Evolutionary conservation across 1,284 basidiomycete genomes (phyloP).

Genomic region (Pseudozyma thailandica): DNA sequence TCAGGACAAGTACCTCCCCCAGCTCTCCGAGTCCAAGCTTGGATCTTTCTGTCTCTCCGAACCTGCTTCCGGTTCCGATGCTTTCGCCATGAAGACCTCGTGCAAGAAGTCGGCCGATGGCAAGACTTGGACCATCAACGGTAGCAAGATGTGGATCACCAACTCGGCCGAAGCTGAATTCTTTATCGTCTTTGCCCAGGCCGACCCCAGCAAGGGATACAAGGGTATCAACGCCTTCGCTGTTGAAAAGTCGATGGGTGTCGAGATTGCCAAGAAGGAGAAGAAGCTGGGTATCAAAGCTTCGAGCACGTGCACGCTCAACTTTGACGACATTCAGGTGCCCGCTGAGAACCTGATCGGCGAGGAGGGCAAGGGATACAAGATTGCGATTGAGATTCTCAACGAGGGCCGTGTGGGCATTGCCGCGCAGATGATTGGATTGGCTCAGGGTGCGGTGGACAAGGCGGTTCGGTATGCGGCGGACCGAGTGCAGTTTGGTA

Average conservation of each 20-base stretch:
- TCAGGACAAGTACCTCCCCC: slow-evolving; percentile 88
- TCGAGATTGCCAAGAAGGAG: slow-evolving; percentile 98
- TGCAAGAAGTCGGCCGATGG: slow-evolving; percentile 81
- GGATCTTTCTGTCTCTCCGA: slow-evolving; percentile 97
- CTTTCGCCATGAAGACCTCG: slow-evolving; percentile 94
- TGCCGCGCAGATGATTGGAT: slow-evolving; percentile 83
- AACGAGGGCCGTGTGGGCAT: slow-evolving; percentile 98
- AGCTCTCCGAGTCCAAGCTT: slow-evolving; percentile 81
- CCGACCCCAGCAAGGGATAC: slow-evolving; percentile 94
- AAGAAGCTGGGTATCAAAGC: slow-evolving; percentile 97
- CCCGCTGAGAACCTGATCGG: slow-evolving; percentile 94
- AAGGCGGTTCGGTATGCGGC: slow-evolving; percentile 92
- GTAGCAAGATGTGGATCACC: slow-evolving; percentile 99
- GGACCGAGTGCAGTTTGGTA: slow-evolving; percentile 91
- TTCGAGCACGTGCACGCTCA: slow-evolving; percentile 94
- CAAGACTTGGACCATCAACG: slow-evolving; percentile 81
- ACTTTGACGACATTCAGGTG: slow-evolving; percentile 93
- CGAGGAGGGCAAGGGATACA: slow-evolving; percentile 93
- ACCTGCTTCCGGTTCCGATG: slow-evolving; percentile 91
- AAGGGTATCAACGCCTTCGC: slow-evolving; percentile 99
- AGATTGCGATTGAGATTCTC: slow-evolving; percentile 92
- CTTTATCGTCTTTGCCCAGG: slow-evolving; percentile 87
- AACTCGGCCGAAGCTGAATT: slow-evolving; percentile 96
- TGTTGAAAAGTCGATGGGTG: slow-evolving; percentile 94
- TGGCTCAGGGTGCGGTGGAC: slow-evolving; percentile 96